Evolutionary conservation across 2,329 filamentous ascomycete species (phyloP).

Genomic region (Talaromyces sp.): DNA sequence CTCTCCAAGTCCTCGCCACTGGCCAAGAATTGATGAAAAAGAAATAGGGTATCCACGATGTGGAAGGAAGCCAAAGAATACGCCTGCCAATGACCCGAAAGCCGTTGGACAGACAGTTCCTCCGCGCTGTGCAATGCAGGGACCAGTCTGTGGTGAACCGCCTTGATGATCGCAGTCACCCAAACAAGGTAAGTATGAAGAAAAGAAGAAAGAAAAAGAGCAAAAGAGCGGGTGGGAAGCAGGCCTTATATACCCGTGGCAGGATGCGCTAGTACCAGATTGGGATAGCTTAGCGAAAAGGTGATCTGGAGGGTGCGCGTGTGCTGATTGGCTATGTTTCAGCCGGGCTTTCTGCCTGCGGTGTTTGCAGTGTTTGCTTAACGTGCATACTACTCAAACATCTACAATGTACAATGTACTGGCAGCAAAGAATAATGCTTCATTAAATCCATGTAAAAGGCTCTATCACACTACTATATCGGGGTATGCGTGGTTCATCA

Average conservation of each 20-base stretch:
- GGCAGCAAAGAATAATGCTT: background rate
- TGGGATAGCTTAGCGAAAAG: slow-evolving; percentile 7
- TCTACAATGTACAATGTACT: background rate
- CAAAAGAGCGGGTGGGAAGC: slow-evolving; percentile 15
- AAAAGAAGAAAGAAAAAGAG: slow-evolving; percentile 34
- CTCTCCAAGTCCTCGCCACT: slow-evolving; percentile 33
- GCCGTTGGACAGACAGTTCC: slow-evolving; percentile 46
- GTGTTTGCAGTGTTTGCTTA: slow-evolving; percentile 6
- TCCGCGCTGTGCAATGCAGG: slow-evolving; percentile 57
- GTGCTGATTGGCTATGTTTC: slow-evolving; percentile 7
- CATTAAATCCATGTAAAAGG: background rate
- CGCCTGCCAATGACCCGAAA: slow-evolving; percentile 46
- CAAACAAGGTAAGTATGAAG: slow-evolving; percentile 51
- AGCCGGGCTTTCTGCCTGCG: background rate
- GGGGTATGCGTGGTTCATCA: background rate
- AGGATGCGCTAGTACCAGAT: background rate
- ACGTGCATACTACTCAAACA: background rate
- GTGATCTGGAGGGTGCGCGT: slow-evolving; percentile 2
- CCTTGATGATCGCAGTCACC: slow-evolving; percentile 44
- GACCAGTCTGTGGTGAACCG: slow-evolving; percentile 42
- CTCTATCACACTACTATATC: background rate
- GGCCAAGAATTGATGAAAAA: slow-evolving; percentile 40
- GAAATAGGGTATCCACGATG: slow-evolving; percentile 18
- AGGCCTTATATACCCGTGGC: slow-evolving; percentile 26
- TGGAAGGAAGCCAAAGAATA: slow-evolving; percentile 46